Percentiles rank a stretch among this genome's conserved stretches.
Conservation (phyloP, 768 basidiomycete species). For the Fistulinella prunicolor region DNA sequence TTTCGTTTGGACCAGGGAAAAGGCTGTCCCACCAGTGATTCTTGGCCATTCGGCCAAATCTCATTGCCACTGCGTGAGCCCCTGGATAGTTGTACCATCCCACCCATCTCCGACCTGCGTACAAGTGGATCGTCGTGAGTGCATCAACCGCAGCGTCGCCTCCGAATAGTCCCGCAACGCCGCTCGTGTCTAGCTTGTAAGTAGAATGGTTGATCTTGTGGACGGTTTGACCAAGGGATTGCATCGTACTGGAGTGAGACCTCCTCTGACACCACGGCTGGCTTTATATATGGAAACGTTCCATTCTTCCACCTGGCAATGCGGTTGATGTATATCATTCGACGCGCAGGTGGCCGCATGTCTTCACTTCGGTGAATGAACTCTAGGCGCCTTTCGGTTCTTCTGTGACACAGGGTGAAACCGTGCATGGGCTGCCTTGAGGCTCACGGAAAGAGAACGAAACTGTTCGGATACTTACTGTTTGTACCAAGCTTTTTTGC, state of each 20-base stretch:
- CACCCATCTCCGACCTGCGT: slow-evolving; percentile 28
- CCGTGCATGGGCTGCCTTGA: background rate
- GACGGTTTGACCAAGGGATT: slow-evolving; percentile 12
- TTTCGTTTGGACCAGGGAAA: slow-evolving; percentile 31
- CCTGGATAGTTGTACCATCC: slow-evolving; percentile 40
- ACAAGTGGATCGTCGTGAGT: slow-evolving; percentile 32
- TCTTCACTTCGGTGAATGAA: background rate
- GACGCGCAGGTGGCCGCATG: background rate
- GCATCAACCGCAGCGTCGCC: slow-evolving; percentile 33
- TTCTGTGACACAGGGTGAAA: background rate
- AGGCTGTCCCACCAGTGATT: slow-evolving; percentile 29
- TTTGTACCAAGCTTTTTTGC: too few species aligned
- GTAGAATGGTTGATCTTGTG: slow-evolving; percentile 7
- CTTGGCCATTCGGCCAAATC: slow-evolving; percentile 30
- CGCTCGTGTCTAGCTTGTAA: slow-evolving; percentile 25
- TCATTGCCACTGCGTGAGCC: slow-evolving; percentile 28
- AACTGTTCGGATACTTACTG: too few species aligned
- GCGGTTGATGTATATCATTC: background rate
- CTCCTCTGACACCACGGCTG: background rate
- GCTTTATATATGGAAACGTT: slow-evolving; percentile 8
- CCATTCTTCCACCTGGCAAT: background rate
- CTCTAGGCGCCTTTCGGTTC: background rate
- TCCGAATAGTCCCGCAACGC: slow-evolving; percentile 34
- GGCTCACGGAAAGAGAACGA: too few species aligned
- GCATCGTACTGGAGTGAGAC: slow-evolving; percentile 8